Evolutionary conservation across 176 grass and related monocot species (phyloP), one percentile per base, ranked within the genome.

Genomic region (Oryza officinalis): DNA sequence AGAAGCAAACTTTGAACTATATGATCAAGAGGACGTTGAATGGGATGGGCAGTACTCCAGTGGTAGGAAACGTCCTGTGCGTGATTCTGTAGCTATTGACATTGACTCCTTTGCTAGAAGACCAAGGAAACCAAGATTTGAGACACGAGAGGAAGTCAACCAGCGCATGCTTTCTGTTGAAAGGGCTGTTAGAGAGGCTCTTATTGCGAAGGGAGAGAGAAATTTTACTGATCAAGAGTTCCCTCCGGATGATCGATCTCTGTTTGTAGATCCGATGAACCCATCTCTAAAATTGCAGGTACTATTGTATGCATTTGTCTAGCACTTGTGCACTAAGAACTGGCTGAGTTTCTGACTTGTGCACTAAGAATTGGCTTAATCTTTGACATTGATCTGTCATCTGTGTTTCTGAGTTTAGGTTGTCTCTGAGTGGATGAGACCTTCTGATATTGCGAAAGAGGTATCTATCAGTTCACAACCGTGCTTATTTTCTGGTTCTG

Each of bases 11-110:
- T 94, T 90, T 75, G 96, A 96, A 31, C 64, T 90, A 50, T 99
- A 96, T 85, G 96, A 99, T 85, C 91, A 92, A 69, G 96, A 92
- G 72, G 96, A 99, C 81, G 96, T 96, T n/a, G 96, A 99, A 83
- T 99, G 96, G 93, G 96, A 96, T 65, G 93, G 96, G 0, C 96
- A 99, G 69, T 99, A 96, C 81, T 99, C 96, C 74, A 99, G 96
- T 81, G 96, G 96, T 82, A 88, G 93, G 77, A 96, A 94, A 91
- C 92, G 87, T 27, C 92, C 81, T 2, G 83, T 71, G 78, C 93
- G 90, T 59, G 93, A 96, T 89, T 78, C 72, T 32, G 82, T 98
- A 67, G 85, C 91, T 92, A 90, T 99, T 68, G 93, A 99, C 83
- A 91, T 99, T 22, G 96, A 99, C 78, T 92, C 86, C 65, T 86